Evolutionary conservation across 257 asterid species (phyloP), one percentile per base, ranked within the genome.

Genomic region (Euphrasia confusa): DNA sequence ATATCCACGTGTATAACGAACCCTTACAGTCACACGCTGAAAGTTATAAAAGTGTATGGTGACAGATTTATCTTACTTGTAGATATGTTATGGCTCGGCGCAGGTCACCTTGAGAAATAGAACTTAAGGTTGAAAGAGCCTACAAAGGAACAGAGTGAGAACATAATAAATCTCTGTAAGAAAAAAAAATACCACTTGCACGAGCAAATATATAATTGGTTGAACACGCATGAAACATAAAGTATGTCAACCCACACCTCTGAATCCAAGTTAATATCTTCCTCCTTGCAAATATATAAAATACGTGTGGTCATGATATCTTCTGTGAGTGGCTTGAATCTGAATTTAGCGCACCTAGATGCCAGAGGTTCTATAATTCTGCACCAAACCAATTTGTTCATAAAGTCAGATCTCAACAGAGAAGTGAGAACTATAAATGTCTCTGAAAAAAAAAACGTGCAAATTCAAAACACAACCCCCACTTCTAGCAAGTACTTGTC

Each of bases 281-380:
- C 99, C 78, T 86, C 96, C 65, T 79, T 77, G 89, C 96, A 92
- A 63, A 92, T 89, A 72, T 84, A 83, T 61, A 81, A 68, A 57
- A 92, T 81, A 60, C 96, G 94, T 71, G 59, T 80, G 66, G 77
- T 80, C 99, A 86, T 89, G 68, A 89, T 78, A 15, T 89, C 95
- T 78, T 89, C 95, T 6, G 96, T 82, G 39, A 92, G 97, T 58
- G 99, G 94, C 82, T 89, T 92, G 85, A 92, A 92, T 74, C 99
- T 83, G 78, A 89, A 92, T 71, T 92, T 92, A 0, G 99, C 97
- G 76, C 97, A 92, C 81, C 99, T 83, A 65, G 99, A 92, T 62
- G 97, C 96, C 63, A 89, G 99, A 53, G 99, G 97, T 78, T 92
- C 99, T 57, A 92, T 89, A 61, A 92, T 89, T 80, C 97, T 92